Conservation (phyloP, 1,284 basidiomycete species). For the Malassezia arunalokei region DNA sequence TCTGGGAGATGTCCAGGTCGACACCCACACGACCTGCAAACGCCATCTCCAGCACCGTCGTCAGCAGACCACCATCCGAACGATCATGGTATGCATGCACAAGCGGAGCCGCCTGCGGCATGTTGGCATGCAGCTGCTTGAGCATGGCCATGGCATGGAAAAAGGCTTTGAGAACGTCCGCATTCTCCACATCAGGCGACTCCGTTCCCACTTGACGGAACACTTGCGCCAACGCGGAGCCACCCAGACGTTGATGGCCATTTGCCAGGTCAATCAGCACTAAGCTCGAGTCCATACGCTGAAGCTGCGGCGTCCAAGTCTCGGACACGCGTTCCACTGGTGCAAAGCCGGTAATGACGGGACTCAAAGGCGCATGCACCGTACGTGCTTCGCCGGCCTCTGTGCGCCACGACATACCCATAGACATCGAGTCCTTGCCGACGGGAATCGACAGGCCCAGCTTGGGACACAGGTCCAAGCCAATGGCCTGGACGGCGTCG, state of each 20-base stretch:
- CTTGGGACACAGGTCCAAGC: constrained; percentile 85
- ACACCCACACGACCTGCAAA: constrained; percentile 80
- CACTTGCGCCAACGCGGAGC: constrained; percentile 87
- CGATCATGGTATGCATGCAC: constrained; percentile 94
- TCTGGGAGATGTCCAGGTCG: constrained; percentile 56
- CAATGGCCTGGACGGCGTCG: constrained; percentile 81
- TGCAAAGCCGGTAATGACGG: constrained; percentile 89
- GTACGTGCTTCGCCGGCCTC: constrained; percentile 55
- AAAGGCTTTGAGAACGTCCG: constrained; percentile 66
- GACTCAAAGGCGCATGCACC: constrained; percentile 77
- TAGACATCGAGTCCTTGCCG: constrained; percentile 98
- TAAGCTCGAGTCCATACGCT: constrained; percentile 58
- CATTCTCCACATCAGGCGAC: constrained; percentile 75
- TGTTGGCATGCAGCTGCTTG: constrained; percentile 49
- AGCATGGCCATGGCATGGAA: constrained; percentile 63
- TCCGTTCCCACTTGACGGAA: constrained; percentile 83
- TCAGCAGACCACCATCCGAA: constrained; percentile 89
- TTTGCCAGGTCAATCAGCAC: constrained; percentile 79
- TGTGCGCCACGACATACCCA: constrained; percentile 84
- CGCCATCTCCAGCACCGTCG: constrained; percentile 85
- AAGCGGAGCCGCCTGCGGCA: constrained; percentile 52
- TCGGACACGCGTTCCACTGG: constrained; percentile 64
- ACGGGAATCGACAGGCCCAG: constrained; percentile 90
- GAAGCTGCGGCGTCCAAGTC: constrained; percentile 87
- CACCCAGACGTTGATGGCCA: constrained; percentile 75